Evolutionary conservation across 1,284 basidiomycete species (phyloP), one percentile per base, ranked within the genome.

Genomic region (Gymnopus androsaceus): DNA sequence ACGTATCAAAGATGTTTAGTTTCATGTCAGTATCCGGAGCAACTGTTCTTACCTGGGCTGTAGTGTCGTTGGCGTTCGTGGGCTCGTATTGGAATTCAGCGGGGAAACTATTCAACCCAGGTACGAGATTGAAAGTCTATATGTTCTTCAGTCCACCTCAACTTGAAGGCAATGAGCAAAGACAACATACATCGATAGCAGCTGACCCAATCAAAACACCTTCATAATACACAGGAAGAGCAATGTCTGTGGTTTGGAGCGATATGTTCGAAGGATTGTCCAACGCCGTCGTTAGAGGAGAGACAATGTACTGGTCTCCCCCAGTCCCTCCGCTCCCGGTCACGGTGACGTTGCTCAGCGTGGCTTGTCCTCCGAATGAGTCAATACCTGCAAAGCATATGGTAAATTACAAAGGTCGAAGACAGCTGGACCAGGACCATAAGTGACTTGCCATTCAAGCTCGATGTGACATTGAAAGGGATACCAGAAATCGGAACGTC

Each of bases 11-110:
- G n/a, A n/a, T 40, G 3, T 17, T 50, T 36, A 50, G 48, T 27
- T 23, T 37, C 25, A n/a, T 30, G 56, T 45, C 15, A 52, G 17
- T 14, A 42, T 12, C 28, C 9, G 58, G 56, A 23, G 60, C 58
- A 61, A 27, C 19, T 12, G 7, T n/a, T 45, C 62, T n/a, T 36
- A 75, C 76, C 68, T 86, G 82, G 1, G 88, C 87, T 15, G 74
- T 71, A 3, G 85, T 84, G 61, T 89, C 81, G 62, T 88, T 88
- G 8, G 82, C 75, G 67, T 88, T 71, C 7, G 73, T 74, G 0
- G 89, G 88, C 60, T 77, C 69, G 63, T 90, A 92, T 58, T 78
- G 84, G 75, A 91, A 90, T 64, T 87, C 83, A 4, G 85, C 73
- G 0, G 73, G 55, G 23, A 85, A 65, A 2, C 64, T 62, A 61